Percentiles rank a stretch among this genome's conserved stretches.
Evolutionary conservation across 2,329 filamentous ascomycete species (phyloP).

Genomic region (Ophiostoma fasciatum): DNA sequence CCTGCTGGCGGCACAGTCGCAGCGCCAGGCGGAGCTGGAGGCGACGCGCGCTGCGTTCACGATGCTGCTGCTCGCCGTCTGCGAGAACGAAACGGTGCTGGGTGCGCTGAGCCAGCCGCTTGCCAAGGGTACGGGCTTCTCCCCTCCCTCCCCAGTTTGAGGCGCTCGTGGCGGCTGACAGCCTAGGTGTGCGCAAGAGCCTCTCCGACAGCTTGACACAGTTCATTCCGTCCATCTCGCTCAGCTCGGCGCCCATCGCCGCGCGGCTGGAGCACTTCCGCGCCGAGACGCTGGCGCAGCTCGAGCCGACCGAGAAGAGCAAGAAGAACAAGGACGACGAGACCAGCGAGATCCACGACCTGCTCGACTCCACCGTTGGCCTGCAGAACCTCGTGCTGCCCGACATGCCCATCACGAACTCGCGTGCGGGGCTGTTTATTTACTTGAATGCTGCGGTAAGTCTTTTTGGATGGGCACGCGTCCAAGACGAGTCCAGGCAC

Average conservation of each 20-base stretch:
- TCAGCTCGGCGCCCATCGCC: constrained; percentile 38
- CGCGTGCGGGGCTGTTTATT: constrained; percentile 69
- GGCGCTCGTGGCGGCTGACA: no score
- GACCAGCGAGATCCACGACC: constrained; percentile 38
- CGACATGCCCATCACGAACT: constrained; percentile 58
- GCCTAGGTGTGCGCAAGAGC: constrained; percentile 29
- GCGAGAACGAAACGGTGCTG: constrained; percentile 43
- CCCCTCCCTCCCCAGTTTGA: no score
- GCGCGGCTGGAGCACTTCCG: constrained; percentile 42
- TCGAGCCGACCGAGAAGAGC: constrained; percentile 38
- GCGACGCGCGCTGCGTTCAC: constrained; percentile 47
- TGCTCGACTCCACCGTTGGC: constrained; percentile 41
- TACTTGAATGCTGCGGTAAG: constrained; percentile 69
- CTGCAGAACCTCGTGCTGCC: constrained; percentile 38
- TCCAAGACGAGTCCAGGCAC: no score
- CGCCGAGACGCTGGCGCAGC: constrained; percentile 36
- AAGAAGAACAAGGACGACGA: constrained; percentile 25
- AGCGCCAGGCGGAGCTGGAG: constrained; percentile 41
- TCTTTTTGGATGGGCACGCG: no score
- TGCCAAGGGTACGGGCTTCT: constrained; percentile 36
- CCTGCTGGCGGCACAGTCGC: constrained; percentile 15
- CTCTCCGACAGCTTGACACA: constrained; percentile 34
- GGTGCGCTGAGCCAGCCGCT: constrained; percentile 35
- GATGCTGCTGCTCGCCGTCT: constrained; percentile 44
- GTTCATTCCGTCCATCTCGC: constrained; percentile 43